Conservation (phyloP, 2,329 filamentous ascomycete genomes). For the Hirsutella minnesotensis region DNA sequence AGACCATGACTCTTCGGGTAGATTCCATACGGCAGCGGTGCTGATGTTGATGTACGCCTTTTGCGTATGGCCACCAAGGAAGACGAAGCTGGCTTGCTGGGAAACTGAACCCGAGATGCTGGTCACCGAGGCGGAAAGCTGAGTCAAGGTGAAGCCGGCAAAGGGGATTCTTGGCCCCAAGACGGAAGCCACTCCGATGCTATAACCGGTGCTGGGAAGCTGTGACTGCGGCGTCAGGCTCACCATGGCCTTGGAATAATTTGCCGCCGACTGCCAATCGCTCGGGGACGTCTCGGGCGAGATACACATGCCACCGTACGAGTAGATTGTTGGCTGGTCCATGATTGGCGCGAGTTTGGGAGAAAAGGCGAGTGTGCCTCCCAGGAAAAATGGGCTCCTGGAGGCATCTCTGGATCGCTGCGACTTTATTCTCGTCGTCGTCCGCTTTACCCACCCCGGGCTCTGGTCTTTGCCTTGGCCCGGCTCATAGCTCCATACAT, state of each 20-base stretch:
- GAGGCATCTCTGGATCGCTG: conserved; percentile 2
- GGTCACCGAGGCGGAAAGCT: conserved; percentile 56
- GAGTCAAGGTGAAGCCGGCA: conserved; percentile 77
- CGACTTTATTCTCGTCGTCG: conserved; percentile 5
- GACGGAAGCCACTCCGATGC: conserved; percentile 24
- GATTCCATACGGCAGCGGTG: conserved; percentile 72
- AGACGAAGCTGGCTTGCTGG: conserved; percentile 65
- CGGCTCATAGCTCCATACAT: conserved; percentile 58
- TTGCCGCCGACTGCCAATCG: conserved; percentile 55
- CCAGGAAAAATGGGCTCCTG: conserved; percentile 36
- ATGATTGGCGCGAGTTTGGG: conserved; percentile 40
- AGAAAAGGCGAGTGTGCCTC: conserved; percentile 55
- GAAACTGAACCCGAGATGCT: conserved; percentile 53
- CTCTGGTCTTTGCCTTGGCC: conserved; percentile 18
- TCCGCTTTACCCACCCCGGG: conserved; percentile 16
- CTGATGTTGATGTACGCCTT: conserved; percentile 90
- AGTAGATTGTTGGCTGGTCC: conserved; percentile 49
- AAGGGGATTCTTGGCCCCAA: conserved; percentile 62
- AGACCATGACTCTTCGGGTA: conserved; percentile 79
- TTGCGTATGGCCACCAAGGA: conserved; percentile 77
- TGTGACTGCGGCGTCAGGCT: conserved; percentile 39
- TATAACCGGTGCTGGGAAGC: conserved; percentile 15
- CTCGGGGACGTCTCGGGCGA: conserved; percentile 23
- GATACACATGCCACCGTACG: conserved; percentile 89
- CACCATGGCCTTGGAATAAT: conserved; percentile 74